Base-by-base conservation (phyloP, 2,329 filamentous ascomycete species). In the Epicoccum nigrum region DNA sequence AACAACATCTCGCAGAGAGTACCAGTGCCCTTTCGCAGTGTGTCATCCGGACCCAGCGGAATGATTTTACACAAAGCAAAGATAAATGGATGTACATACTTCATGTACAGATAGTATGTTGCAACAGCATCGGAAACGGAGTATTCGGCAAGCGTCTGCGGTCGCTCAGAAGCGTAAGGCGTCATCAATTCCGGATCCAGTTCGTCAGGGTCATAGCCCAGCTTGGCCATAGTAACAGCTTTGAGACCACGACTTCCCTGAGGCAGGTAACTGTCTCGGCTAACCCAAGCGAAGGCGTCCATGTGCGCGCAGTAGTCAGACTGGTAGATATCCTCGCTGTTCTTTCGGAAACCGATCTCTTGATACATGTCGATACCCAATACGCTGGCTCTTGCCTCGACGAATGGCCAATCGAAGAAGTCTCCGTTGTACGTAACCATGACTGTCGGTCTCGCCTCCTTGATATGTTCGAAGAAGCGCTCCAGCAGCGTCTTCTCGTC, bases 391-490 rank as follows among this genome's bases (percentile, higher is more conserved):
- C 94, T 83, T 35, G 94, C 86, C 77, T 99, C 94, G 19, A 99
- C 92, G 69, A 95, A 99, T 0, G 94, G 93, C 94, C 94, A 99
- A 87, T 99, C 94, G 86, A 99, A 99, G 73, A 99, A 99, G 79
- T 99, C 94, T 78, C 94, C 94, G 90, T 99, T 99, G 82, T 99
- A 99, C n/a, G 94, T 99, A 28, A 95, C 93, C 72, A 99, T 99
- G 49, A 99, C 93, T 0, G 92, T 97, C 0, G 94, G 94, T 53
- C 89, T 85, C 1, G 92, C 91, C 72, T 96, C 91, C 68, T 99
- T 97, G 74, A 99, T 89, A 72, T 97, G 94, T 32, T 90, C 81
- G 68, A 99, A 97, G 76, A 99, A 99, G 13, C 94, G 83, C 69
- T 97, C 93, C 17, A 99, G 80, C 2, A 96, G 71, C 1, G 82